phyloP scores from a whole-genome alignment of 495 filamentous ascomycete species.

The Hamigera avellanea region DNA sequence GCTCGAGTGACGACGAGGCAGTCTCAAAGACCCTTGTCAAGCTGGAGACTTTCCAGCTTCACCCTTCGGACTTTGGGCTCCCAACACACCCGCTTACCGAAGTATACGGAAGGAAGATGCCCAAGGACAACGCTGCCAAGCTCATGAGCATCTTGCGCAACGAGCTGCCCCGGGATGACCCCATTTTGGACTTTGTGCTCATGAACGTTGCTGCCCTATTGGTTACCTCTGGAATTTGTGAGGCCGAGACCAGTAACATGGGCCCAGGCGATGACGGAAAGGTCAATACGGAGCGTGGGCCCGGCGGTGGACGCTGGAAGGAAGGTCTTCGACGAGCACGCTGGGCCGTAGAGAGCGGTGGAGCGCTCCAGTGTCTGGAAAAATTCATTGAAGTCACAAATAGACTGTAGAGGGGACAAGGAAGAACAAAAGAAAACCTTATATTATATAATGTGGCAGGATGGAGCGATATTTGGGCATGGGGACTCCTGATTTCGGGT shows the following conservation, averaged over 20 bases:
- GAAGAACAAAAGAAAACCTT: not conserved
- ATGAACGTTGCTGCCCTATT: slow-evolving; percentile 87
- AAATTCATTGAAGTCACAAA: slow-evolving; percentile 56
- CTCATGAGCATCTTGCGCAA: slow-evolving; percentile 65
- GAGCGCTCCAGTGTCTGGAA: slow-evolving; percentile 62
- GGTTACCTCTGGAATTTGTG: slow-evolving; percentile 75
- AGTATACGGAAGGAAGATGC: slow-evolving; percentile 75
- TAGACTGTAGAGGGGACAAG: slow-evolving; percentile 13
- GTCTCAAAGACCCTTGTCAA: slow-evolving; percentile 36
- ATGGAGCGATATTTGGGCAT: no score
- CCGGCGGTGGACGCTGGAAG: slow-evolving; percentile 82
- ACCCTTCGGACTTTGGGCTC: slow-evolving; percentile 78
- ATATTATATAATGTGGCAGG: slow-evolving; percentile 1
- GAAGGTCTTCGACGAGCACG: slow-evolving; percentile 76
- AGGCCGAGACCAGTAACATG: slow-evolving; percentile 65
- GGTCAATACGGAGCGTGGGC: slow-evolving; percentile 68
- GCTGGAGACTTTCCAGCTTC: slow-evolving; percentile 61
- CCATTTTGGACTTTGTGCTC: slow-evolving; percentile 85
- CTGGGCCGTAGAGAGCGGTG: slow-evolving; percentile 73
- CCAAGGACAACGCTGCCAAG: slow-evolving; percentile 75
- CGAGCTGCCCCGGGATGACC: slow-evolving; percentile 58
- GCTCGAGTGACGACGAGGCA: slow-evolving; percentile 28
- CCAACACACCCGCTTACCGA: slow-evolving; percentile 57
- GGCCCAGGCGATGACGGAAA: slow-evolving; percentile 60
- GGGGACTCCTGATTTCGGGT: no score